Evolutionary conservation across 2,329 filamentous ascomycete species (phyloP), one percentile per base, ranked within the genome.

Genomic region (Gaeumannomyces sp.): DNA sequence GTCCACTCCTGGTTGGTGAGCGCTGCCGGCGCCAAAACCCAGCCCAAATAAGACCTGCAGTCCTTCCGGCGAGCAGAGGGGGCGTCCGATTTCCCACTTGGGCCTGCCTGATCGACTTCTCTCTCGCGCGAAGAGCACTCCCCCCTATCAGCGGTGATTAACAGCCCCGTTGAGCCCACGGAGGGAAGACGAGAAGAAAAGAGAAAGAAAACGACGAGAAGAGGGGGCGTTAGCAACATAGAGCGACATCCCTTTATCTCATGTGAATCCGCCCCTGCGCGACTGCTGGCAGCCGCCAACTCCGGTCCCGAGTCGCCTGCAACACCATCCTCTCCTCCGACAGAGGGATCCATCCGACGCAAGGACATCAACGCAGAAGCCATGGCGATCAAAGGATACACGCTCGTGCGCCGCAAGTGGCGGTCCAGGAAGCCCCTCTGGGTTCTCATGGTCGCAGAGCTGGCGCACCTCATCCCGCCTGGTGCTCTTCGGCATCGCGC

Each of bases 401-500:
- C 76, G 76, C 80, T 89, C 69, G 74, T 91, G 35, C 84, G 82
- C 67, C 84, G 84, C 69, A 77, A 79, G 75, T 87, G 84, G 84
- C 85, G 75, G 76, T 81, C 77, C 77, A 83, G 75, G 75, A 82
- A 74, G 76, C 85, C 74, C 72, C 86, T 83, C 80, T 88, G 78
- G 81, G 85, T 76, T 72, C 79, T 91, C 68, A 85, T 93, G 79
- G 71, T 85, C 62, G 72, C 87, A 63, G 91, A 94, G 77, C 81
- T 93, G 63, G 76, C 78, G 53, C 83, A 87, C 68, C 85, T 88
- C 29, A 80, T 94, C 65, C 83, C 86, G 22, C 78, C 82, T 94
- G 68, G 83, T 90, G 53, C 81, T 93, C 63, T 91, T 90, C 73
- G 89, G 86, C 69, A 86, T 93, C 71, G 84, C 89, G 45, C 87